phyloP scores from a whole-genome alignment of 2,329 filamentous ascomycete species.

The Falciphora oryzae region DNA sequence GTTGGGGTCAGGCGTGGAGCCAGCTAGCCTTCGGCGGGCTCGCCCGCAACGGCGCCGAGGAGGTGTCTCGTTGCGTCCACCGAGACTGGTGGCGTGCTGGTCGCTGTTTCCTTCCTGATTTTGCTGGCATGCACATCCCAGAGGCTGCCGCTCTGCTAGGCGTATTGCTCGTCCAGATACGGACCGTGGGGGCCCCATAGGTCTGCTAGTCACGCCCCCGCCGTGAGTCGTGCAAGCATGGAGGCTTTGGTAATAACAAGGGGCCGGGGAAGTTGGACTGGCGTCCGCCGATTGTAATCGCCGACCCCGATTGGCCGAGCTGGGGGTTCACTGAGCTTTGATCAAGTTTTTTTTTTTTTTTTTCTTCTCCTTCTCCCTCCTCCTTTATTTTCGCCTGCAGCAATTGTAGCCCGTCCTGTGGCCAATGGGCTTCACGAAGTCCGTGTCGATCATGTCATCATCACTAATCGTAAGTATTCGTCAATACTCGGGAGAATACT shows the following conservation, averaged over 20 bases:
- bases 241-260: background rate
- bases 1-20: background rate
- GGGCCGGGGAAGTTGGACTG: background rate
- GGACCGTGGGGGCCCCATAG: background rate
- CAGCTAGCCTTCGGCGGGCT: background rate
- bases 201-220: background rate
- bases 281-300: background rate
- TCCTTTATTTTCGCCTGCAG: background rate
- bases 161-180: background rate
- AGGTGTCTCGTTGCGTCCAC: background rate
- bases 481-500: no score
- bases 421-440: no score
- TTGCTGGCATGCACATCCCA: background rate
- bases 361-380: background rate
- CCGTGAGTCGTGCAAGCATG: background rate
- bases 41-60: background rate
- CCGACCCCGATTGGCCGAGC: background rate
- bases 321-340: no score
- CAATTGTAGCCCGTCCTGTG: no score
- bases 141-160: background rate
- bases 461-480: no score
- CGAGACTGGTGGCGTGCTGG: background rate
- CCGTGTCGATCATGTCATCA: no score
- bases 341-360: background rate
- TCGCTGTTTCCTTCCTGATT: no score